A percentile compares a stretch with the other conserved stretches of the same genome.
Evolutionary conservation across 2,329 filamentous ascomycete species (phyloP).

Genomic region (Colletotrichum aenigma): DNA sequence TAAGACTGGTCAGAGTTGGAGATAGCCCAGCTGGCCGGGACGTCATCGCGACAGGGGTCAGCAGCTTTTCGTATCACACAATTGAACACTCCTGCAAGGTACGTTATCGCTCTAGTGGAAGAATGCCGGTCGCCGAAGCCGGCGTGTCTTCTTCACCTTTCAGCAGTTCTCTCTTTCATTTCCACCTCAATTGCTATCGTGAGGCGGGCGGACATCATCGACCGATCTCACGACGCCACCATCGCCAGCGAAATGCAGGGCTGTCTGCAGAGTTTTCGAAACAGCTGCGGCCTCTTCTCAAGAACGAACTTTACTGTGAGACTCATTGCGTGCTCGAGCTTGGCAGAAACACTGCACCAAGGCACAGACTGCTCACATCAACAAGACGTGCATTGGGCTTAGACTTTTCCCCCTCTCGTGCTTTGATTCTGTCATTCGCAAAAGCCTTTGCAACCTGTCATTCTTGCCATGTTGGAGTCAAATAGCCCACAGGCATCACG

Average conservation of each 20-base stretch:
- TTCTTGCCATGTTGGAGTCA: background rate
- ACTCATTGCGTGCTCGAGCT: background rate
- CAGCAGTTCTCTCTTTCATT: background rate
- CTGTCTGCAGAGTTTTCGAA: background rate
- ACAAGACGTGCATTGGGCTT: background rate
- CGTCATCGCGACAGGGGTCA: background rate
- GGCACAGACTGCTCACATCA: background rate
- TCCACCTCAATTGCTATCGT: background rate
- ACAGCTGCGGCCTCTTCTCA: background rate
- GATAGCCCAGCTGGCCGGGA: background rate
- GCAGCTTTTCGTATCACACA: background rate
- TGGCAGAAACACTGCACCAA: background rate
- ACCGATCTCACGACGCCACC: background rate
- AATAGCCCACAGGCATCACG: background rate
- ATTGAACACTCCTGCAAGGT: background rate
- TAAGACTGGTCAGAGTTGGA: conserved; percentile 2
- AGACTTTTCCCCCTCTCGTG: background rate
- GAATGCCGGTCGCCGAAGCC: background rate
- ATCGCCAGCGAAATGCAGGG: background rate
- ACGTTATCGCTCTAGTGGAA: background rate
- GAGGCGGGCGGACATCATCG: background rate
- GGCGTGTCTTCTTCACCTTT: background rate
- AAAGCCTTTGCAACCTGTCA: background rate
- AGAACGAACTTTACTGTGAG: background rate
- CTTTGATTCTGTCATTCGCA: background rate